A percentile compares a stretch with the other conserved stretches of the same genome.
These are phyloP conservation scores for Quercus berberidifolia DNA, from an alignment of 306 rosid genomes.

Conservation along the genomic window DNA sequence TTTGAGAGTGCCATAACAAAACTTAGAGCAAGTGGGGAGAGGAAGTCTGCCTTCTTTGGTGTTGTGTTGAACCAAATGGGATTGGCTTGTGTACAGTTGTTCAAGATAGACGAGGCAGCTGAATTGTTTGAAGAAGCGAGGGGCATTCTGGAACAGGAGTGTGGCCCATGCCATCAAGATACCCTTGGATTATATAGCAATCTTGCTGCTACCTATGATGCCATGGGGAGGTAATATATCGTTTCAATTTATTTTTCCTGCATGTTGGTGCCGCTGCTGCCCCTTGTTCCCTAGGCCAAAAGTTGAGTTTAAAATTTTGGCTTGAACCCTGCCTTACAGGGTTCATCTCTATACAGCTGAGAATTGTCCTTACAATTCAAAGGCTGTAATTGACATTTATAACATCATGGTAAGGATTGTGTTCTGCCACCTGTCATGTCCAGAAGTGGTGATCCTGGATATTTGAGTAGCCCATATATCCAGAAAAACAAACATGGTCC, in stretches of 20 bases:
- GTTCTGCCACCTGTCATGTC: background rate
- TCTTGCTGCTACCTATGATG: slow-evolving; percentile 99
- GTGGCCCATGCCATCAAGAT: slow-evolving; percentile 97
- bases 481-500: background rate
- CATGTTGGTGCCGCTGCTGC: slow-evolving; percentile 6
- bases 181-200: slow-evolving; percentile 96
- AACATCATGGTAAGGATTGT: background rate
- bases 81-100: slow-evolving; percentile 88
- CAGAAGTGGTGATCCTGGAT: background rate
- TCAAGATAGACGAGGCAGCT: slow-evolving; percentile 97
- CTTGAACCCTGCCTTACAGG: background rate
- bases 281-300: background rate
- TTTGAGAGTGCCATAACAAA: slow-evolving; percentile 83
- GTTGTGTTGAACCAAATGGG: slow-evolving; percentile 99
- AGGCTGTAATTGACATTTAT: background rate
- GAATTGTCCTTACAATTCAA: background rate
- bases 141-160: slow-evolving; percentile 84
- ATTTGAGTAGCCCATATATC: background rate
- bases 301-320: background rate
- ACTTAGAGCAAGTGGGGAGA: slow-evolving; percentile 91
- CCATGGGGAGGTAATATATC: slow-evolving; percentile 83
- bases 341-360: background rate
- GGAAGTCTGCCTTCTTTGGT: slow-evolving; percentile 95
- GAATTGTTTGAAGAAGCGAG: slow-evolving; percentile 98
- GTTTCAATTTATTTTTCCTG: slow-evolving; percentile 1